phyloP scores from a whole-genome alignment of 2,329 filamentous ascomycete genomes.

The Grosmannia clavigera region DNA sequence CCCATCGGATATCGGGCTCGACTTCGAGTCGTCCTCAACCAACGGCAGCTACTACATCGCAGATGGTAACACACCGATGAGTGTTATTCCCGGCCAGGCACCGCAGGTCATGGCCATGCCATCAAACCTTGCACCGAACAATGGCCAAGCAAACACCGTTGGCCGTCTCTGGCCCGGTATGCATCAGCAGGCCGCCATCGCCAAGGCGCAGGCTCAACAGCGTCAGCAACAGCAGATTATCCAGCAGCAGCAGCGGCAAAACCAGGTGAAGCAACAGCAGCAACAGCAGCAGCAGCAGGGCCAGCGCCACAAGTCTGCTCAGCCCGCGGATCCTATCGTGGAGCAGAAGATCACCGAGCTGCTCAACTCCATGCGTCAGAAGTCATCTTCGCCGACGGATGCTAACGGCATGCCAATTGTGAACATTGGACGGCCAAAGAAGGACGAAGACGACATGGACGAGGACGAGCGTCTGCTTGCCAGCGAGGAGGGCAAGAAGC shows the following conservation, averaged over 20 bases:
- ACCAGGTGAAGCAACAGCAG: slow-evolving; percentile 17
- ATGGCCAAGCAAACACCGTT: slow-evolving; percentile 37
- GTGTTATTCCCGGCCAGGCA: slow-evolving; percentile 57
- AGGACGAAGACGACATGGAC: slow-evolving; percentile 98
- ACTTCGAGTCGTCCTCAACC: slow-evolving; percentile 43
- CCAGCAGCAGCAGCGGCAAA: slow-evolving; percentile 30
- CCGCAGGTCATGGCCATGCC: slow-evolving; percentile 33
- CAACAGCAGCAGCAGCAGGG: slow-evolving; percentile 18
- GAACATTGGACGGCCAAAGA: slow-evolving; percentile 59
- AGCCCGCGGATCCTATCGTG: slow-evolving; percentile 54
- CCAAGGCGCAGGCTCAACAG: slow-evolving; percentile 59
- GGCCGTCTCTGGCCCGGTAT: slow-evolving; percentile 85
- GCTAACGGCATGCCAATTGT: slow-evolving; percentile 40
- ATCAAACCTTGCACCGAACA: slow-evolving; percentile 30
- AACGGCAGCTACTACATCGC: slow-evolving; percentile 32
- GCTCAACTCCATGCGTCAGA: slow-evolving; percentile 81
- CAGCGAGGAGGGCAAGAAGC: slow-evolving; percentile 97
- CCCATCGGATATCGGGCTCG: slow-evolving; percentile 56
- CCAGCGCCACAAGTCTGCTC: slow-evolving; percentile 36
- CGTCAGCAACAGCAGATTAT: slow-evolving; percentile 52
- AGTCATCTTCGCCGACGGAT: slow-evolving; percentile 41
- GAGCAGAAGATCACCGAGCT: slow-evolving; percentile 93
- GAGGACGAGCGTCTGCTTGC: slow-evolving; percentile 87
- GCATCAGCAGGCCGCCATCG: slow-evolving; percentile 77
- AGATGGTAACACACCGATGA: background rate